Base-by-base conservation (phyloP, 805 yeast genomes). In the Schwanniomyces occidentalis region DNA sequence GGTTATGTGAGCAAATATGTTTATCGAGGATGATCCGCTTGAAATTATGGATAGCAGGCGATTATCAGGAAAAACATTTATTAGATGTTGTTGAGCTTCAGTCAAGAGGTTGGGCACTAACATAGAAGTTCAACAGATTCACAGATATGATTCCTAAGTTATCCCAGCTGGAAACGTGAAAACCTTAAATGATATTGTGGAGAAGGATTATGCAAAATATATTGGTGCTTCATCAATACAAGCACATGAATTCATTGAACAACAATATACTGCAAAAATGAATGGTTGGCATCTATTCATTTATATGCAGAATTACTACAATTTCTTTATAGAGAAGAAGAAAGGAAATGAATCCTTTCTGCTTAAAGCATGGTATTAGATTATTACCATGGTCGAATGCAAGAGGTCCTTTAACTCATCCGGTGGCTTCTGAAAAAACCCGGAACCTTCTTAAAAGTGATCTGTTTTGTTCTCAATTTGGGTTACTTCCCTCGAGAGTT, bases 151-250 rank as follows among this genome's bases (percentile, higher is more conserved):
- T 51, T 48, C 46, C 51, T 47, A 46, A 17, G 46, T 56, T 3
- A 65, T 73, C 4, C 75, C 80, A 19, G 65, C 63, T 30, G 85
- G 80, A 45, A 71, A 66, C 21, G 76, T 78, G 80, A 69, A 58
- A 45, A 73, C 83, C 0, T 58, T 78, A 47, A 71, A 79, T 48
- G 77, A 72, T 41, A 63, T 73, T 13, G 73, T 76, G 16, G 61
- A 63, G 25, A 35, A 46, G 22, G 82, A 82, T 10, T 49, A 59
- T 17, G 65, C 65, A 5, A 61, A 82, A 32, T 80, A 79, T 51
- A 67, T 80, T 39, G 85, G 85, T 8, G 83, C 85, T 2, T 78
- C 83, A 1, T 59, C 80, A 1, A 79, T 80, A 85, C 60, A 63
- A 42, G 71, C 80, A 2, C 54, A 60, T 10, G 76, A 78, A 45